A percentile compares a stretch with the other conserved stretches of the same genome.
Evolutionary conservation across 371 early-diverging fungal species (phyloP).

Genomic region (Amoeboaphelidium protococcarum): DNA sequence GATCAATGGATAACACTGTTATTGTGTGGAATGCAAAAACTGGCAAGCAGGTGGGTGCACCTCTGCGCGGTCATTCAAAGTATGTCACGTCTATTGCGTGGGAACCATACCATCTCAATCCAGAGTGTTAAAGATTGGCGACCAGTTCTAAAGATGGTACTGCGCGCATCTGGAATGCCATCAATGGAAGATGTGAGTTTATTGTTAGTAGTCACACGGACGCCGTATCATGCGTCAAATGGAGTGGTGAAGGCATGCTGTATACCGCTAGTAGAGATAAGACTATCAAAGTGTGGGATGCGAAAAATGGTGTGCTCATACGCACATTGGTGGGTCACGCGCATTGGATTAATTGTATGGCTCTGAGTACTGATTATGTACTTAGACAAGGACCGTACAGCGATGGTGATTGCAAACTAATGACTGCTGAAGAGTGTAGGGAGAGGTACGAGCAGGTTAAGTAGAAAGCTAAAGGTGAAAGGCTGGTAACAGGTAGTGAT

Average conservation of each 20-base stretch:
- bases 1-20: conserved; percentile 79
- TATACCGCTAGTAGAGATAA: conserved; percentile 77
- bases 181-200: conserved; percentile 37
- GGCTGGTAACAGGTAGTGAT: conserved; percentile 76
- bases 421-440: conserved; percentile 29
- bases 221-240: conserved; percentile 67
- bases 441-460: conserved; percentile 47
- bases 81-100: conserved; percentile 67
- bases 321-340: conserved; percentile 7
- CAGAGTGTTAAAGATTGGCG: conserved; percentile 49
- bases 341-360: conserved; percentile 81
- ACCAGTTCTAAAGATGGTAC: conserved; percentile 86
- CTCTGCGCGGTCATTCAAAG: conserved; percentile 55
- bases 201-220: conserved; percentile 67
- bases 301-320: conserved; percentile 14
- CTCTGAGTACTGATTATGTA: conserved; percentile 64
- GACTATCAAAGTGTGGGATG: conserved; percentile 78
- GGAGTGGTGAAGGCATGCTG: conserved; percentile 83
- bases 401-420: conserved; percentile 36
- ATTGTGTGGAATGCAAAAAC: conserved; percentile 58
- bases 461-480: conserved; percentile 26
- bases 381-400: conserved; percentile 71
- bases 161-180: conserved; percentile 81
- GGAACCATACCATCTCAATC: conserved; percentile 68
- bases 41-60: conserved; percentile 49